A percentile compares a stretch with the other conserved stretches of the same genome.
Evolutionary conservation across 257 asterid species (phyloP).

Genomic region (Gentiana dahurica): DNA sequence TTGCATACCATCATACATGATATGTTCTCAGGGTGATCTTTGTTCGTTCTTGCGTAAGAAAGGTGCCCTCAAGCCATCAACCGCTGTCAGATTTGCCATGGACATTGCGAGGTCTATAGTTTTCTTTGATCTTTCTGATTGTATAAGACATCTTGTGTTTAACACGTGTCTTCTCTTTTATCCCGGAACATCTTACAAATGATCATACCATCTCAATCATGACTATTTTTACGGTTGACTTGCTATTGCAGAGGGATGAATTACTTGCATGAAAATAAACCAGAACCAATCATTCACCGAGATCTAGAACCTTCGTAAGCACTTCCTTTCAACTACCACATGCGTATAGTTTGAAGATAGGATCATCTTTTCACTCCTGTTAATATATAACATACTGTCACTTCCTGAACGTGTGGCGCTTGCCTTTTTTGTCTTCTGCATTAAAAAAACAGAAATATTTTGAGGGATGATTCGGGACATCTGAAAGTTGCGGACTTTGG

Average conservation of each 20-base stretch:
- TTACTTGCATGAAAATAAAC: conserved; percentile 73
- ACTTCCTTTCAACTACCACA: conserved; percentile 8
- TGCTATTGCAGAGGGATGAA: conserved; percentile 79
- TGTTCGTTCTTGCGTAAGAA: conserved; percentile 49
- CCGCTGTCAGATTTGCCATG: conserved; percentile 85
- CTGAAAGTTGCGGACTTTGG: conserved; percentile 97
- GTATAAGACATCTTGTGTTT: too few species aligned
- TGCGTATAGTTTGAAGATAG: background rate
- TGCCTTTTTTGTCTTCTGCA: conserved; percentile 1
- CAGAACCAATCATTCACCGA: conserved; percentile 84
- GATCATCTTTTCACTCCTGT: background rate
- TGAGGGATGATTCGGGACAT: conserved; percentile 94
- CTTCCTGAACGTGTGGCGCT: conserved; percentile 8
- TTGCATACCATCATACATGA: background rate
- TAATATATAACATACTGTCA: too few species aligned
- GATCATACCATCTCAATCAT: too few species aligned
- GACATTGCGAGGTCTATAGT: conserved; percentile 78
- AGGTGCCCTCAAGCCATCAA: conserved; percentile 74
- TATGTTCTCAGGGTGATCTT: conserved; percentile 64
- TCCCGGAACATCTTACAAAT: too few species aligned
- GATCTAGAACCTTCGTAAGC: conserved; percentile 97
- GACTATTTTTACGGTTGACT: background rate
- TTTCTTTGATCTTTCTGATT: conserved; percentile 2
- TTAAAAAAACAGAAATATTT: conserved; percentile 61
- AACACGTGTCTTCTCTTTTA: too few species aligned